Evolutionary conservation across 768 basidiomycete species (phyloP).

Genomic region (Phanerochaete sordida): DNA sequence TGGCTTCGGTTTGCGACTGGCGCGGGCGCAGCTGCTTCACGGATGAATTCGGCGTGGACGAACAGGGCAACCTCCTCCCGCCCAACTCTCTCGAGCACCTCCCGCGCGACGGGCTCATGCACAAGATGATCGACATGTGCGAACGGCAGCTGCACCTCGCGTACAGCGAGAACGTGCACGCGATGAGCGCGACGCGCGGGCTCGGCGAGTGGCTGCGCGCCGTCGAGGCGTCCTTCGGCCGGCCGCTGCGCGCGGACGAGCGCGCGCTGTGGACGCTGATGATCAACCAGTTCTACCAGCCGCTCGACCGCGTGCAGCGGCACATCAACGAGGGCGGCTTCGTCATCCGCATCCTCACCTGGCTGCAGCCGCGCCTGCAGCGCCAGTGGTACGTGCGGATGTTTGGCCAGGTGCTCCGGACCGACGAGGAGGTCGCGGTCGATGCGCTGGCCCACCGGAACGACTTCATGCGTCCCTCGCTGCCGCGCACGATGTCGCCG

Average conservation of each 20-base stretch:
- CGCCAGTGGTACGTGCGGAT: slow-evolving; percentile 38
- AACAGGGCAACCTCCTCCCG: slow-evolving; percentile 13
- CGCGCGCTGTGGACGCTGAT: slow-evolving; percentile 28
- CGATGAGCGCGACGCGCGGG: slow-evolving; percentile 22
- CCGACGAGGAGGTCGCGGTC: slow-evolving; percentile 13
- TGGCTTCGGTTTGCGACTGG: slow-evolving; percentile 46
- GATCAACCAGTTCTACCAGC: slow-evolving; percentile 29
- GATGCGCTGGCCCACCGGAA: slow-evolving; percentile 7
- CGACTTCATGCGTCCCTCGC: slow-evolving; percentile 16
- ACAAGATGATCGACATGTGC: slow-evolving; percentile 33
- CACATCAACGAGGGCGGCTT: slow-evolving; percentile 39
- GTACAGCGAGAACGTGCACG: slow-evolving; percentile 28
- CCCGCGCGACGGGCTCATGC: slow-evolving; percentile 31
- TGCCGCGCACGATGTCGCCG: slow-evolving; percentile 23
- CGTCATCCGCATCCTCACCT: slow-evolving; percentile 42
- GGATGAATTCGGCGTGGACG: slow-evolving; percentile 21
- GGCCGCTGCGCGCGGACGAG: slow-evolving; percentile 24
- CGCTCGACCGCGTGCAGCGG: slow-evolving; percentile 17
- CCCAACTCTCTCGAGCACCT: slow-evolving; percentile 8
- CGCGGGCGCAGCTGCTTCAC: slow-evolving; percentile 35
- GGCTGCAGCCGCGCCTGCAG: slow-evolving; percentile 39
- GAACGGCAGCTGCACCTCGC: slow-evolving; percentile 33
- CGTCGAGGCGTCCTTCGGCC: slow-evolving; percentile 26
- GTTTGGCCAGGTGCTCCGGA: slow-evolving; percentile 28
- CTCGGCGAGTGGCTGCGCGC: slow-evolving; percentile 36